These are phyloP conservation scores for Plantago elongata DNA, from an alignment of 257 asterid species.

Conservation along the genomic window DNA sequence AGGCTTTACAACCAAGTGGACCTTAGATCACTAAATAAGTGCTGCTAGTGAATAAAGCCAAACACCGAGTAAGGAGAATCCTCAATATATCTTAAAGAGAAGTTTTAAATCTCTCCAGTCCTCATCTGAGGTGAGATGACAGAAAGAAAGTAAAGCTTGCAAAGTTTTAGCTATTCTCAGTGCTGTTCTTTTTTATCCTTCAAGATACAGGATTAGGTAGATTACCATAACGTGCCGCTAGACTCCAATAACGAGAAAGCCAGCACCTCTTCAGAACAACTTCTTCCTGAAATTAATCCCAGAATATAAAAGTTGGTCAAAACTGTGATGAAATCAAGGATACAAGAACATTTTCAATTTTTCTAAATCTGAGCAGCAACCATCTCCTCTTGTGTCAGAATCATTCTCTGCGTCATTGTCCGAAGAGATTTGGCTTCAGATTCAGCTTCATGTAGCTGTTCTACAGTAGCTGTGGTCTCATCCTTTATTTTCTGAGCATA, in stretches of 20 bases:
- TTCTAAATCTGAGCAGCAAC: slow-evolving; percentile 35
- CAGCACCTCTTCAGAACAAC: slow-evolving; percentile 98
- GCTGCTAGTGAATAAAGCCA: background rate
- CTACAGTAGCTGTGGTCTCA: slow-evolving; percentile 55
- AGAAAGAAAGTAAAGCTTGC: slow-evolving; percentile 10
- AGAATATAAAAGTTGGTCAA: slow-evolving; percentile 21
- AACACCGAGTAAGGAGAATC: slow-evolving; percentile 8
- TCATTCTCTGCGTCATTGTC: slow-evolving; percentile 94
- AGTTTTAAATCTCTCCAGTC: background rate
- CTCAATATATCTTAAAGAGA: slow-evolving; percentile 16
- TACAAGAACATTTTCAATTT: slow-evolving; percentile 8
- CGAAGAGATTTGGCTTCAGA: slow-evolving; percentile 91
- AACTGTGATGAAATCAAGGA: slow-evolving; percentile 19
- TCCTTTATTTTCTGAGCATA: slow-evolving; percentile 67
- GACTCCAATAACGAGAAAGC: slow-evolving; percentile 99
- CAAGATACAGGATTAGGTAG: slow-evolving; percentile 16
- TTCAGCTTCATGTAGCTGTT: slow-evolving; percentile 88
- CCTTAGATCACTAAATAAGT: slow-evolving; percentile 2
- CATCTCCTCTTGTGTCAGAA: slow-evolving; percentile 98
- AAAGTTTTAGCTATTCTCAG: slow-evolving; percentile 2
- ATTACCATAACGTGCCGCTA: slow-evolving; percentile 89
- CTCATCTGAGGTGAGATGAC: slow-evolving; percentile 8
- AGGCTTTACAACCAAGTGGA: slow-evolving; percentile 9
- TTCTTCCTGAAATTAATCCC: slow-evolving; percentile 67
- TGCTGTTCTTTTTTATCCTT: background rate